Conservation (phyloP, 805 yeast genomes). For the Suhomyces kilbournensis region DNA sequence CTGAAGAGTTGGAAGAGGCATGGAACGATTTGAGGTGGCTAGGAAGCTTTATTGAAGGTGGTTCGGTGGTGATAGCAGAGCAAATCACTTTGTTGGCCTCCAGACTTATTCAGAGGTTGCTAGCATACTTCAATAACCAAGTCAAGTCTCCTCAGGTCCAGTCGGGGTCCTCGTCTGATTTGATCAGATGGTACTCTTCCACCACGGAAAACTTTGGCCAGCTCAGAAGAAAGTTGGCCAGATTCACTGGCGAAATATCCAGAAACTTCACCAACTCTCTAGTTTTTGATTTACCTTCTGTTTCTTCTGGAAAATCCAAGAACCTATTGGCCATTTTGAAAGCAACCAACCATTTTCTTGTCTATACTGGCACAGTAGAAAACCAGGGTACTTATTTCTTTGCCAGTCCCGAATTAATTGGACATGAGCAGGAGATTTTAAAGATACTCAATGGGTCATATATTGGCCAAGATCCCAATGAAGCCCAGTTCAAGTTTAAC, state of each 20-base stretch:
- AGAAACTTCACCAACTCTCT: conserved; percentile 72
- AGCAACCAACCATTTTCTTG: conserved; percentile 69
- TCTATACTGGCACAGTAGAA: conserved; percentile 70
- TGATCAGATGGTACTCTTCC: conserved; percentile 62
- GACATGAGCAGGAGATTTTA: conserved; percentile 37
- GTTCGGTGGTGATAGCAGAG: conserved; percentile 76
- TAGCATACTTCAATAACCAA: conserved; percentile 70
- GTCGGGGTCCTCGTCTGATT: conserved; percentile 31
- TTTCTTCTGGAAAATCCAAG: conserved; percentile 44
- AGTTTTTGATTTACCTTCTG: conserved; percentile 49
- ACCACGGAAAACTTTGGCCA: conserved; percentile 71
- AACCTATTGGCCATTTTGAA: conserved; percentile 55
- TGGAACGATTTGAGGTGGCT: conserved; percentile 76
- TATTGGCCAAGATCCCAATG: conserved; percentile 35
- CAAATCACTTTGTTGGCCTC: conserved; percentile 66
- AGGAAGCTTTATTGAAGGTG: conserved; percentile 76
- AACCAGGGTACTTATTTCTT: conserved; percentile 75
- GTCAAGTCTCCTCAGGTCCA: conserved; percentile 55
- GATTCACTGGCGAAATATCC: conserved; percentile 68
- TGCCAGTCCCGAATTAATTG: conserved; percentile 60
- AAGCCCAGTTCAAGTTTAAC: conserved; percentile 24
- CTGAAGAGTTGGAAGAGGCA: conserved; percentile 81
- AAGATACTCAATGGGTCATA: conserved; percentile 39
- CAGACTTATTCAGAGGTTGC: conserved; percentile 64
- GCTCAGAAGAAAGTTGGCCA: conserved; percentile 74